These are phyloP conservation scores for Rhizopogon vesiculosus DNA, from an alignment of 768 basidiomycete species.

Conservation along the genomic window DNA sequence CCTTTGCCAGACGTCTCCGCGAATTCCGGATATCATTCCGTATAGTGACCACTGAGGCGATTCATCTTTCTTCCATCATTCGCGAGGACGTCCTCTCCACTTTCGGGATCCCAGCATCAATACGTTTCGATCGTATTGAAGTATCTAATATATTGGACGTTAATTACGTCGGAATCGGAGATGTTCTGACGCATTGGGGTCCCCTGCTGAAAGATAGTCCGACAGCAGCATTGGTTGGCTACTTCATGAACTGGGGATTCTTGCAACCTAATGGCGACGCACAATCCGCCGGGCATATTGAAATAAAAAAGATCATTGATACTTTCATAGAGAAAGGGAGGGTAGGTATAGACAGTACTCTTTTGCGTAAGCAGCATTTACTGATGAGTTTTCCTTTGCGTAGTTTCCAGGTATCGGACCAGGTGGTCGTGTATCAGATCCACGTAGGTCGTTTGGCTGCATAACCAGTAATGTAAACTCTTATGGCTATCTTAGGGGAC, in stretches of 20 bases:
- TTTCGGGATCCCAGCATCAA: conserved; percentile 17
- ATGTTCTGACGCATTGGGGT: conserved; percentile 32
- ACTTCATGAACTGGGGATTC: conserved; percentile 46
- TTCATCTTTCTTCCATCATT: conserved; percentile 35
- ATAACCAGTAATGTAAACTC: not conserved
- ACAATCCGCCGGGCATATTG: conserved; percentile 2
- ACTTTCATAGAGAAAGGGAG: conserved; percentile 11
- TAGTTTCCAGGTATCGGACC: conserved; percentile 1
- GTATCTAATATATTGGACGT: conserved; percentile 44
- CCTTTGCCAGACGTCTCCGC: conserved; percentile 32
- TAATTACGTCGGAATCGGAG: conserved; percentile 34
- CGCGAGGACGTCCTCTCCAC: conserved; percentile 7
- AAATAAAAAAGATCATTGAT: conserved; percentile 1
- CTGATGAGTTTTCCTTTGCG: not conserved
- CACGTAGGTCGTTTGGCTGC: not conserved
- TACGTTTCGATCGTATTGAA: conserved; percentile 41
- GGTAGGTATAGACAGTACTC: conserved; percentile 3
- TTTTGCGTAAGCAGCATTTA: not conserved
- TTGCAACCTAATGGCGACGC: conserved; percentile 2
- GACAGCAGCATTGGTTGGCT: conserved; percentile 33
- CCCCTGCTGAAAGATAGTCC: conserved; percentile 29
- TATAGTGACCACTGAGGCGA: conserved; percentile 33
- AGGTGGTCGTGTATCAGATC: not conserved
- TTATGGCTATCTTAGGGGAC: not conserved
- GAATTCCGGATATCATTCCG: conserved; percentile 29